Base-by-base conservation (phyloP, 139 green algal genomes). In the Tetradesmus obliquus region DNA sequence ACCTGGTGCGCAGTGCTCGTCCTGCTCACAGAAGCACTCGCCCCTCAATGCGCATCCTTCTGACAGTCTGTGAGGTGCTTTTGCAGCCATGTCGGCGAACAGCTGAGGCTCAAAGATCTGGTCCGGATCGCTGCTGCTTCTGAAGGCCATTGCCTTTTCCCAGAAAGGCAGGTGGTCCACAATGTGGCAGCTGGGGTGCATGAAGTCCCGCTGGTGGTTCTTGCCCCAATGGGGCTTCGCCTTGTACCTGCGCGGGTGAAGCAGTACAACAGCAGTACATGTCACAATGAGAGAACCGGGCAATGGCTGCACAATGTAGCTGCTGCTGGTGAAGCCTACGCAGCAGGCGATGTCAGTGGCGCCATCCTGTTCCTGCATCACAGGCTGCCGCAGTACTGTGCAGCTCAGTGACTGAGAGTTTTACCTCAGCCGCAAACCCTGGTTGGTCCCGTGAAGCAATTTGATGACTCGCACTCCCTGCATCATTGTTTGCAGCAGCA, bases 151-250 rank as follows among this genome's bases (percentile, higher is more conserved):
- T 10, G 82, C 9, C 32, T 92, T 53, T 1, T 74, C 22, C 55
- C 66, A 89, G 13, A 79, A 54, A 3, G 89, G 90, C 22, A 87
- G 80, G 55, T 89, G 24, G 55, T 86, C 90, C 4, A 6, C 6
- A 10, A 92, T 74, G 71, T 55, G 55, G 58, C 90, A 92, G 72
- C 51, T 81, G 7, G 90, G 83, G 72, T 92, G 90, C 15, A 22
- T 84, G 69, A 87, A 92, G 32, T 45, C 71, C 12, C 90, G 90
- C 71, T 87, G 32, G 24, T 86, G 55, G 83, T 92, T 92, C 84
- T 92, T 92, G 72, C 90, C 90, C 90, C 87, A 86, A 51, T 90
- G 86, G 19, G 79, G 79, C 79, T 84, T 84, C 15, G 45, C 45
- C n/a, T 62, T 60, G 82, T 71, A 54, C 82, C 45, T 87, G 54